Conservation (phyloP, 2,329 filamentous ascomycete species). For the Keithomyces neogunnii region DNA sequence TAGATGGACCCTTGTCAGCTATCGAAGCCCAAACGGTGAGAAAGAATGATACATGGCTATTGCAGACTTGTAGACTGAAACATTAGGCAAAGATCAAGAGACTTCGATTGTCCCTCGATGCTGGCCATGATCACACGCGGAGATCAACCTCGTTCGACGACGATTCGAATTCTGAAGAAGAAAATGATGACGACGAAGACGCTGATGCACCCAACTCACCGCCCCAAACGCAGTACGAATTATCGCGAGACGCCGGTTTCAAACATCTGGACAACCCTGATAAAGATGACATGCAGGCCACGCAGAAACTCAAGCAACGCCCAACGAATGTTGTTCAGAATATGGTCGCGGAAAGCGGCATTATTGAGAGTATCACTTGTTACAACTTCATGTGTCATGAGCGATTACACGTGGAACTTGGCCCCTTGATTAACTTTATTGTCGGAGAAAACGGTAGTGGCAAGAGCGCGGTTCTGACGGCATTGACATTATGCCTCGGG, state of each 20-base stretch:
- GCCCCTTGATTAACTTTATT: constrained; percentile 94
- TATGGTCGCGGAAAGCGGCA: constrained; percentile 69
- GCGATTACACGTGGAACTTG: constrained; percentile 73
- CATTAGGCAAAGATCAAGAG: constrained; percentile 15
- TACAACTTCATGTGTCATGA: constrained; percentile 96
- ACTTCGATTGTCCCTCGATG: constrained; percentile 1
- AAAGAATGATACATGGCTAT: neutral
- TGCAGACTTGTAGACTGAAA: neutral
- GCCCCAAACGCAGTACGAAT: constrained; percentile 52
- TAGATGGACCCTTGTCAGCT: neutral
- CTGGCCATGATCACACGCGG: neutral
- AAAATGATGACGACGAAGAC: neutral
- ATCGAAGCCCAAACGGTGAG: constrained; percentile 2
- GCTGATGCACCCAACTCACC: constrained; percentile 16
- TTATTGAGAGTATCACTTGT: constrained; percentile 80
- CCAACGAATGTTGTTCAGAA: constrained; percentile 53
- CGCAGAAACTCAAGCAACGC: constrained; percentile 51
- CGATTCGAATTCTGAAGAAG: constrained; percentile 4
- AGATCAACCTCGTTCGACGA: neutral
- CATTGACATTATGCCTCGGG: constrained; percentile 87
- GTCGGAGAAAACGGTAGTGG: constrained; percentile 96
- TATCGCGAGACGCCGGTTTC: constrained; percentile 51
- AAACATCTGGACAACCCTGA: constrained; percentile 48
- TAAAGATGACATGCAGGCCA: constrained; percentile 54
- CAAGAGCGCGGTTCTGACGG: constrained; percentile 92